A percentile compares a stretch with the other conserved stretches of the same genome.
Evolutionary conservation across 2,329 filamentous ascomycete genomes (phyloP).

Genomic region (Ophiostoma piceae): DNA sequence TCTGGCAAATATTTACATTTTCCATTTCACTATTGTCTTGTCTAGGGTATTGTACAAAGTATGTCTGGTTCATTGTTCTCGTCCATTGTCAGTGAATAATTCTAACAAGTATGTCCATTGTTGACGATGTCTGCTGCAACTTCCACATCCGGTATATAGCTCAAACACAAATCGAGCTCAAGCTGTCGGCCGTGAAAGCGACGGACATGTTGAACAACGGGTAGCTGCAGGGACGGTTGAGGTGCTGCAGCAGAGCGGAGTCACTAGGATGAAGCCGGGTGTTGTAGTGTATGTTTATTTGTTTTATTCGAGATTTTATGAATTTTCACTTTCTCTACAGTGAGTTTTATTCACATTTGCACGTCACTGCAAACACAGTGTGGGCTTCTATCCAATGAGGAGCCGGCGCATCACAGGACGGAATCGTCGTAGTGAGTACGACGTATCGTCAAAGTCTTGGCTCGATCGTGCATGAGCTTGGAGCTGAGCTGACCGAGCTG

Average conservation of each 20-base stretch:
- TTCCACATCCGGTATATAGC: constrained; percentile 13
- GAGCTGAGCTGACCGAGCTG: constrained; percentile 8
- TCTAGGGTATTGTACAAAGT: too few relatives aligned
- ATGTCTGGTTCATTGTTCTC: neutral
- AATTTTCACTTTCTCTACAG: neutral
- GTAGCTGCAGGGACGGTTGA: constrained; percentile 11
- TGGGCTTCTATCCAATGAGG: neutral
- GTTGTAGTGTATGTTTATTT: neutral
- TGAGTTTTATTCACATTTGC: neutral
- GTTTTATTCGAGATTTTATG: neutral
- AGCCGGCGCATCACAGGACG: neutral
- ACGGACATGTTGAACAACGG: constrained; percentile 9
- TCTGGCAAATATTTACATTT: neutral
- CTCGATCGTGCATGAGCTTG: constrained; percentile 8
- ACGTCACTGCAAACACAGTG: neutral
- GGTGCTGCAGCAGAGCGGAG: constrained; percentile 10
- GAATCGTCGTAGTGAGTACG: neutral
- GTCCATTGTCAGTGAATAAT: neutral
- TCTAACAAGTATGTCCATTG: too few relatives aligned
- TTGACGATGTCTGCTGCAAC: neutral
- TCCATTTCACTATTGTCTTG: neutral
- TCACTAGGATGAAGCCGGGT: constrained; percentile 12
- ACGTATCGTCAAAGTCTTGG: constrained; percentile 15
- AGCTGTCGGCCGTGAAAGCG: constrained; percentile 6
- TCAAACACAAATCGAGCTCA: neutral